A percentile compares a stretch with the other conserved stretches of the same genome.
Evolutionary conservation across 2,329 filamentous ascomycete species (phyloP).

Genomic region (Fusarium pilosicola): DNA sequence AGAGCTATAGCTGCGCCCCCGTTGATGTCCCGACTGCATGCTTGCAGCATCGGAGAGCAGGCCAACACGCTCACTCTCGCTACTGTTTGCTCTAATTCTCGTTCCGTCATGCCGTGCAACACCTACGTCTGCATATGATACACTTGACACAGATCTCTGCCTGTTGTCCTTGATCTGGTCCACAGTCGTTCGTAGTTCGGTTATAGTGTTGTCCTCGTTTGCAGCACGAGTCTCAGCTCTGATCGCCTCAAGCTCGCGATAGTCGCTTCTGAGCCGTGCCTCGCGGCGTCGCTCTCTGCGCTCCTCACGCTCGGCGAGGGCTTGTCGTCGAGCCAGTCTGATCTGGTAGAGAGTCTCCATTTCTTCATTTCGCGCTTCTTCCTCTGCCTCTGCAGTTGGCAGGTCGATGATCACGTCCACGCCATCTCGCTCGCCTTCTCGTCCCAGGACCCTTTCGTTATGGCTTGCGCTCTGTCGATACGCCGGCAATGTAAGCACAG

Average conservation of each 20-base stretch:
- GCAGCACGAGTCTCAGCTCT: slow-evolving; percentile 64
- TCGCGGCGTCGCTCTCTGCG: slow-evolving; percentile 75
- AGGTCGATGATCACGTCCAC: slow-evolving; percentile 91
- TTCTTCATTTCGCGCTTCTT: slow-evolving; percentile 81
- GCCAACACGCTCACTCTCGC: slow-evolving; percentile 76
- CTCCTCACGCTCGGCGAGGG: slow-evolving; percentile 81
- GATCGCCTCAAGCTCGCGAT: slow-evolving; percentile 73
- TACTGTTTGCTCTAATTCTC: slow-evolving; percentile 76
- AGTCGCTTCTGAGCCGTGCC: slow-evolving; percentile 77
- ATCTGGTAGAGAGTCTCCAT: slow-evolving; percentile 96
- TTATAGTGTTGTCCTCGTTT: slow-evolving; percentile 60
- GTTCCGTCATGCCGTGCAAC: slow-evolving; percentile 82
- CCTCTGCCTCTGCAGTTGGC: slow-evolving; percentile 82
- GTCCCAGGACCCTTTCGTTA: slow-evolving; percentile 83
- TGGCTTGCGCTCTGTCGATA: slow-evolving; percentile 80
- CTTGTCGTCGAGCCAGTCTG: slow-evolving; percentile 77
- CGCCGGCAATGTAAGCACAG: slow-evolving; percentile 91
- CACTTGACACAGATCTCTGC: slow-evolving; percentile 75
- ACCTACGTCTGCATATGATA: slow-evolving; percentile 80
- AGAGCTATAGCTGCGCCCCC: slow-evolving; percentile 57
- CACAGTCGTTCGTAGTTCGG: slow-evolving; percentile 66
- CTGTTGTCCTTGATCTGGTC: slow-evolving; percentile 67
- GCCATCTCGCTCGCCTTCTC: slow-evolving; percentile 90
- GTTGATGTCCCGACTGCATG: slow-evolving; percentile 58
- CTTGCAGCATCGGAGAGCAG: slow-evolving; percentile 77